Evolutionary conservation across 2,329 filamentous ascomycete genomes (phyloP).

Genomic region (Fusarium paranaense): DNA sequence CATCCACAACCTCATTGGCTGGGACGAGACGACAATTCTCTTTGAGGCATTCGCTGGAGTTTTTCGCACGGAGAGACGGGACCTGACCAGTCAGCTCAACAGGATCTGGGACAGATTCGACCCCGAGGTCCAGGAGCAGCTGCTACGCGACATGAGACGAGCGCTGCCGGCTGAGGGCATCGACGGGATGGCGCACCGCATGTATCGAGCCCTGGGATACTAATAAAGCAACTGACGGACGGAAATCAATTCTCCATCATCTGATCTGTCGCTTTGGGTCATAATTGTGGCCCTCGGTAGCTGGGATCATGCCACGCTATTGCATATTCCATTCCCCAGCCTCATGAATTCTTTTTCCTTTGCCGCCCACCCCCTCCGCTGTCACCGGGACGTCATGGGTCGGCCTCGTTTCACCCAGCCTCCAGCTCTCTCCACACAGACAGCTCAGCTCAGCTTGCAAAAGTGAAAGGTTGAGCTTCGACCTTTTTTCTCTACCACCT

Average conservation of each 20-base stretch:
- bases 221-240: background rate
- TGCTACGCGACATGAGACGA: slow-evolving; percentile 33
- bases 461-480: slow-evolving; percentile 16
- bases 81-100: slow-evolving; percentile 24
- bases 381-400: slow-evolving; percentile 40
- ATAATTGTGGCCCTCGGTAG: slow-evolving; percentile 18
- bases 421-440: slow-evolving; percentile 31
- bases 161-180: slow-evolving; percentile 17
- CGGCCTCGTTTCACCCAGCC: slow-evolving; percentile 40
- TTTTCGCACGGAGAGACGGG: slow-evolving; percentile 23
- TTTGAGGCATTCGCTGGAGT: slow-evolving; percentile 40
- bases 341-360: slow-evolving; percentile 29
- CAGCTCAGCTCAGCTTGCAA: slow-evolving; percentile 17
- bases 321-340: slow-evolving; percentile 40
- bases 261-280: slow-evolving; percentile 20
- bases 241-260: background rate
- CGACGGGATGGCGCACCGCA: slow-evolving; percentile 31
- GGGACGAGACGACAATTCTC: slow-evolving; percentile 24
- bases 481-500: slow-evolving; percentile 1
- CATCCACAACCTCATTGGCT: slow-evolving; percentile 29
- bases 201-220: slow-evolving; percentile 34
- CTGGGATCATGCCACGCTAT: slow-evolving; percentile 17
- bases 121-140: slow-evolving; percentile 25
- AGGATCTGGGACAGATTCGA: slow-evolving; percentile 41
- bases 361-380: slow-evolving; percentile 27